These are phyloP conservation scores for Vaccinium macrocarpon DNA, from an alignment of 148 eudicot species.

Conservation along the genomic window DNA sequence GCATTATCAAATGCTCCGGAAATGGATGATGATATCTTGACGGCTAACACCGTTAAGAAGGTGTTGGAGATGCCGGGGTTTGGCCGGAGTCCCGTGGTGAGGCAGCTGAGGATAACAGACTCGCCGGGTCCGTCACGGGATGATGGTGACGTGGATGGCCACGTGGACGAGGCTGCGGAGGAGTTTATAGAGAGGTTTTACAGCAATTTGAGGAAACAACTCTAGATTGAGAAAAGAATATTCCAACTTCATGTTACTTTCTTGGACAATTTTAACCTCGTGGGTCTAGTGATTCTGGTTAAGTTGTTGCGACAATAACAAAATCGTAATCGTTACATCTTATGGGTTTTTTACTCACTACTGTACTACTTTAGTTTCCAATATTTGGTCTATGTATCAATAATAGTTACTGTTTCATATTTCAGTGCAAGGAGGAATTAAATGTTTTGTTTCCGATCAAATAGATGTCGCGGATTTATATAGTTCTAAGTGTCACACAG, in stretches of 20 bases:
- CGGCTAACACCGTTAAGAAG: conserved; percentile 27
- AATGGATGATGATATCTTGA: conserved; percentile 15
- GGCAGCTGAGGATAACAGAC: conserved; percentile 60
- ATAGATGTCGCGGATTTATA: no score
- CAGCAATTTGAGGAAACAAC: conserved; percentile 26
- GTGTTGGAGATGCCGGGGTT: conserved; percentile 46
- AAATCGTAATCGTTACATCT: no score
- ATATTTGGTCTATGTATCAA: no score
- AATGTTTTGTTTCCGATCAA: no score
- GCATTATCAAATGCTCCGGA: conserved; percentile 4
- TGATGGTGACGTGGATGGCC: conserved; percentile 23
- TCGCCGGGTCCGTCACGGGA: conserved; percentile 45
- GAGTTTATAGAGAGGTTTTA: conserved; percentile 55
- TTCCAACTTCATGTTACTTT: not conserved
- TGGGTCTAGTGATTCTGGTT: not conserved
- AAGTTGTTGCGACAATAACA: not conserved
- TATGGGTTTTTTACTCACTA: no score
- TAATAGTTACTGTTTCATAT: no score
- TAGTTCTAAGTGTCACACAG: no score
- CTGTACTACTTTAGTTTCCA: no score
- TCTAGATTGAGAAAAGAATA: not conserved
- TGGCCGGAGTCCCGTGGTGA: conserved; percentile 42
- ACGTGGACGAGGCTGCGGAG: conserved; percentile 58
- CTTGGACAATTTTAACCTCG: not conserved
- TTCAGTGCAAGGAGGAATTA: no score